Conservation (phyloP, 257 asterid genomes). For the Linderniella brevidens region DNA sequence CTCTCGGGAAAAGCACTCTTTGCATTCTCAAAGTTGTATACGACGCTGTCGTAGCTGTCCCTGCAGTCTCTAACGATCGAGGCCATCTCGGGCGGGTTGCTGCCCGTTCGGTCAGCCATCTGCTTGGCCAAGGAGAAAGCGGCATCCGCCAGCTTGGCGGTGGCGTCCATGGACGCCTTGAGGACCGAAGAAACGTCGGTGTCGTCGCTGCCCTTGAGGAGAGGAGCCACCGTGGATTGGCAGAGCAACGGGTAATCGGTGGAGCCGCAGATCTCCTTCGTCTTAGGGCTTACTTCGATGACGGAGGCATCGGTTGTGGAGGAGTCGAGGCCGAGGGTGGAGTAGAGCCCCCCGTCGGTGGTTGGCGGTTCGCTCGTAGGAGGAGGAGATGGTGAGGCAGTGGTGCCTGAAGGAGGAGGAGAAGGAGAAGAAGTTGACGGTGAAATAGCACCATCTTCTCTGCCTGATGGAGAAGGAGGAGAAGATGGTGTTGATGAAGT, state of each 20-base stretch:
- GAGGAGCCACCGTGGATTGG: conserved; percentile 15
- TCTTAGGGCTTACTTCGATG: conserved; percentile 9
- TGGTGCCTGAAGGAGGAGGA: conserved; percentile 10
- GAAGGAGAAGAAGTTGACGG: conserved; percentile 1
- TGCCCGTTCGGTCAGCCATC: conserved; percentile 9
- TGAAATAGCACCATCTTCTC: not conserved
- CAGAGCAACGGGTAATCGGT: conserved; percentile 26
- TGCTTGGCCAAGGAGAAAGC: conserved; percentile 11
- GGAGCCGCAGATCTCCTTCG: conserved; percentile 16
- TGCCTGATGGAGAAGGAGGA: too few species aligned
- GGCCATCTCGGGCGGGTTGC: conserved; percentile 8
- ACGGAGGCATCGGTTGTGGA: conserved; percentile 8
- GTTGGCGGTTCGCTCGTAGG: conserved; percentile 1
- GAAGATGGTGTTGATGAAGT: too few species aligned
- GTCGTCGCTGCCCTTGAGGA: conserved; percentile 15
- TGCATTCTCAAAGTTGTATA: conserved; percentile 16
- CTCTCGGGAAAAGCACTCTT: conserved; percentile 12
- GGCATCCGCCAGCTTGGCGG: conserved; percentile 7
- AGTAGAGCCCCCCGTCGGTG: not conserved
- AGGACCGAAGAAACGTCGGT: conserved; percentile 13
- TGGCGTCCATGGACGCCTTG: conserved; percentile 13
- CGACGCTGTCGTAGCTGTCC: conserved; percentile 12
- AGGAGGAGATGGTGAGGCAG: conserved; percentile 8
- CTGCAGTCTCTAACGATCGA: conserved; percentile 15
- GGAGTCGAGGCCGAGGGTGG: conserved; percentile 1